Conservation (phyloP, 2,329 filamentous ascomycete genomes). For the Penicillium sp. region DNA sequence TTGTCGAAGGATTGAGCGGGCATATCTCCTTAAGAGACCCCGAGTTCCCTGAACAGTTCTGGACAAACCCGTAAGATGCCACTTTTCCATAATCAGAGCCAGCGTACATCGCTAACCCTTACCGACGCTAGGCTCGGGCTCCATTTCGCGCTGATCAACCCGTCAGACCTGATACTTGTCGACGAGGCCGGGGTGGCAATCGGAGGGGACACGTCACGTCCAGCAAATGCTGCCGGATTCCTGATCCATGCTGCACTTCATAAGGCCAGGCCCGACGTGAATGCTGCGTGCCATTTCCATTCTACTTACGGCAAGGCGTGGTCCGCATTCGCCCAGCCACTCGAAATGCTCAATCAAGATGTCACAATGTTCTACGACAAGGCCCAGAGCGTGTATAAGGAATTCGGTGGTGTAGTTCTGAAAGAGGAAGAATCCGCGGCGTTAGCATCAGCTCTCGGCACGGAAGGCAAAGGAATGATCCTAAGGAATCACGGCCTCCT, state of each 20-base stretch:
- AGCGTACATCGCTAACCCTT: not conserved
- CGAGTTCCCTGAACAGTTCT: slow-evolving; percentile 38
- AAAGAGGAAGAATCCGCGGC: slow-evolving; percentile 65
- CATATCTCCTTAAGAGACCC: slow-evolving; percentile 51
- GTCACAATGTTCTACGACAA: slow-evolving; percentile 66
- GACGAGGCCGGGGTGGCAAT: slow-evolving; percentile 50
- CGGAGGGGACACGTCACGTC: slow-evolving; percentile 37
- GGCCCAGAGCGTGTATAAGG: slow-evolving; percentile 29
- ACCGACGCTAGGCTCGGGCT: slow-evolving; percentile 22
- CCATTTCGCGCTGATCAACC: slow-evolving; percentile 27
- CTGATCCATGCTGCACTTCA: slow-evolving; percentile 52
- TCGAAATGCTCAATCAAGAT: slow-evolving; percentile 52
- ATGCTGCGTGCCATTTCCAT: slow-evolving; percentile 52
- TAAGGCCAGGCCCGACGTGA: slow-evolving; percentile 62
- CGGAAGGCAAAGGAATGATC: slow-evolving; percentile 64
- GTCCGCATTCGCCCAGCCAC: slow-evolving; percentile 46
- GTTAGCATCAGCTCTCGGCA: slow-evolving; percentile 67
- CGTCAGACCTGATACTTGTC: slow-evolving; percentile 51
- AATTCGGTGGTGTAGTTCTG: slow-evolving; percentile 51
- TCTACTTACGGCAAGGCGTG: slow-evolving; percentile 51
- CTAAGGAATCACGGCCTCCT: slow-evolving; percentile 74
- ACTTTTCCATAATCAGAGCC: not conserved
- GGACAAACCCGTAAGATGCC: slow-evolving; percentile 43
- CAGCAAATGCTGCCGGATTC: slow-evolving; percentile 53
- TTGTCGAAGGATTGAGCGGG: slow-evolving; percentile 34